Evolutionary conservation across 1,139 yeast genomes (phyloP).

Genomic region (Sugiyamaella sp.): DNA sequence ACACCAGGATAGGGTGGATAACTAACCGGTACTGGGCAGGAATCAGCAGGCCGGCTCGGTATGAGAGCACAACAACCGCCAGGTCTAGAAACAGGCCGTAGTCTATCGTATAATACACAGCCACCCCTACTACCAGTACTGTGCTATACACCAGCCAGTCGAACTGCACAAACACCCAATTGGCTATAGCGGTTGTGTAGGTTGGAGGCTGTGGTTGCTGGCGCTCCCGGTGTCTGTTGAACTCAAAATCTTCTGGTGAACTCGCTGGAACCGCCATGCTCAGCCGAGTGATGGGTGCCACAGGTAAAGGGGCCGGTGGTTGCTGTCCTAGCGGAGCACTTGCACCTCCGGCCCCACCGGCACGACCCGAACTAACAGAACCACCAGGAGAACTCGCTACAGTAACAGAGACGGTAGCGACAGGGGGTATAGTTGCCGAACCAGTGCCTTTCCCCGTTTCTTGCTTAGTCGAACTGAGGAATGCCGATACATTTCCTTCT

Average conservation of each 20-base stretch:
- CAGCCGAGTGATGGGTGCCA: conserved; percentile 20
- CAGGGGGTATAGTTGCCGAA: no score
- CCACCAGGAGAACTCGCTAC: no score
- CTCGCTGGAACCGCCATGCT: conserved; percentile 17
- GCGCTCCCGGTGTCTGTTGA: conserved; percentile 8
- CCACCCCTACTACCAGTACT: conserved; percentile 55
- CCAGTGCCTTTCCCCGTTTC: no score
- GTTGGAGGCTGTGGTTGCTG: conserved; percentile 21
- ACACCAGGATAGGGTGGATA: conserved; percentile 71
- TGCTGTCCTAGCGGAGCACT: neutral
- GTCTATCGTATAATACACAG: conserved; percentile 48
- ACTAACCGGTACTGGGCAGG: conserved; percentile 53
- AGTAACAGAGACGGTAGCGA: no score
- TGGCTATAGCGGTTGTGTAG: conserved; percentile 38
- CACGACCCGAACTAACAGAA: no score
- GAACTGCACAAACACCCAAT: conserved; percentile 50
- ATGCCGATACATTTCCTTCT: no score
- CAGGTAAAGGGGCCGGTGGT: conserved; percentile 4
- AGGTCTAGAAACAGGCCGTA: conserved; percentile 66
- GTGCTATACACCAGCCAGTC: conserved; percentile 58
- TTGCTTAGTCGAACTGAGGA: no score
- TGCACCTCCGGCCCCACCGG: neutral
- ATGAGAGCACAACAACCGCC: conserved; percentile 59
- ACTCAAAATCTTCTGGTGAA: neutral
- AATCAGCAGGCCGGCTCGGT: conserved; percentile 54